These are phyloP conservation scores for Trichoderma sp. DNA, from an alignment of 2,329 filamentous ascomycete species.

Conservation along the genomic window DNA sequence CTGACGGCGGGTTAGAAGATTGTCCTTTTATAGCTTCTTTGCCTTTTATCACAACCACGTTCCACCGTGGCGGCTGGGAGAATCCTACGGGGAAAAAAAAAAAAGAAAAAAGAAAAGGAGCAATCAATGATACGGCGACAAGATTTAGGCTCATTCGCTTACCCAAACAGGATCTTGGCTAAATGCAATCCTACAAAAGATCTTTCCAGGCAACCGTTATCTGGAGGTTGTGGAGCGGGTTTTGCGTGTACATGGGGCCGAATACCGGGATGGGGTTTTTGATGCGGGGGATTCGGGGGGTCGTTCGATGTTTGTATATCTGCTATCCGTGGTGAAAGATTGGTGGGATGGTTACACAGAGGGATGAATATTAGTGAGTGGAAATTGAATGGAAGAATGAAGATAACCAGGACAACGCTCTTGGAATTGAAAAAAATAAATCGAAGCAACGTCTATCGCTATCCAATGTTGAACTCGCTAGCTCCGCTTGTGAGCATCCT, in stretches of 20 bases:
- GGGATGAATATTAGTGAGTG: neutral
- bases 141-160: neutral
- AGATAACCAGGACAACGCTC: neutral
- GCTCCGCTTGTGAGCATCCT: conserved; percentile 63
- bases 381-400: neutral
- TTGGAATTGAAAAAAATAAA: neutral
- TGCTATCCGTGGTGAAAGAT: neutral
- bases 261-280: neutral
- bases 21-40: neutral
- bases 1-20: no score
- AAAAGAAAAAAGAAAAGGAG: neutral
- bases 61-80: neutral
- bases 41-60: neutral
- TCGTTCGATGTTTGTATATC: neutral
- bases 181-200: conserved; percentile 3
- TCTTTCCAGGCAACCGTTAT: neutral
- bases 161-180: conserved; percentile 3
- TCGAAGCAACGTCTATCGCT: conserved; percentile 20
- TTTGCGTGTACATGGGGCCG: neutral
- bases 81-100: no score
- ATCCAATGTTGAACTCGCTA: conserved; percentile 68
- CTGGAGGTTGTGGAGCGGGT: neutral
- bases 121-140: neutral
- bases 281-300: neutral
- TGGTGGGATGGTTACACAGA: neutral